phyloP scores from a whole-genome alignment of 1,284 basidiomycete genomes.

The Pterulicium gracile region DNA sequence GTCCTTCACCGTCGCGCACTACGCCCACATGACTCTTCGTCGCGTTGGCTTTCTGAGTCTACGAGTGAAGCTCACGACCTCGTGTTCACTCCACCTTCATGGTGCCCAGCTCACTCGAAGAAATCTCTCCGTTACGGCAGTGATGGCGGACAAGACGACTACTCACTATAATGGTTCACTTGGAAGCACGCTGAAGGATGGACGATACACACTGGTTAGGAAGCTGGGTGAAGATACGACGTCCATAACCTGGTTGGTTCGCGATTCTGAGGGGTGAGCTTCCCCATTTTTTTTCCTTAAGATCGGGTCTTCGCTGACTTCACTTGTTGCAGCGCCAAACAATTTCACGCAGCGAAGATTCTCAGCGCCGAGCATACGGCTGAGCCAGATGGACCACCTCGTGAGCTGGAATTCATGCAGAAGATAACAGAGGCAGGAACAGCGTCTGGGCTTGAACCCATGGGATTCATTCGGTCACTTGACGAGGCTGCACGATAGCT shows the following conservation, averaged over 20 bases:
- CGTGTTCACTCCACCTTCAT: neutral
- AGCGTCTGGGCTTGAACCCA: neutral
- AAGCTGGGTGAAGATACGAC: slow-evolving; percentile 1
- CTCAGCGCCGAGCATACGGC: neutral
- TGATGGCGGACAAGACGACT: neutral
- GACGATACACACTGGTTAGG: neutral
- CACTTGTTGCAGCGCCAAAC: neutral
- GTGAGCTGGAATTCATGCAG: neutral
- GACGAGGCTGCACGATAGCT: neutral
- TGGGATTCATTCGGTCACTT: neutral
- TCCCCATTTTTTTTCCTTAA: neutral
- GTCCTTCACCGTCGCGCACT: no score
- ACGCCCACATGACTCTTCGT: no score
- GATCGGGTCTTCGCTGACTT: neutral
- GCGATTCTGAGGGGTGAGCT: neutral
- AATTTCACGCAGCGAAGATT: neutral
- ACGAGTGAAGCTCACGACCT: no score
- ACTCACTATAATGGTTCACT: neutral
- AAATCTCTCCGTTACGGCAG: neutral
- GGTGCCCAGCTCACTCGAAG: neutral
- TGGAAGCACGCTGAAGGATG: neutral
- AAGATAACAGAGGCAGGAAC: neutral
- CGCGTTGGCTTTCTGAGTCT: no score
- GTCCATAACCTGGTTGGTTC: neutral
- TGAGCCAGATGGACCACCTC: neutral